A percentile compares a stretch with the other conserved stretches of the same genome.
These are phyloP conservation scores for Rutidosis leptorrhynchoides DNA, from an alignment of 129 eudicot species.

Conservation along the genomic window DNA sequence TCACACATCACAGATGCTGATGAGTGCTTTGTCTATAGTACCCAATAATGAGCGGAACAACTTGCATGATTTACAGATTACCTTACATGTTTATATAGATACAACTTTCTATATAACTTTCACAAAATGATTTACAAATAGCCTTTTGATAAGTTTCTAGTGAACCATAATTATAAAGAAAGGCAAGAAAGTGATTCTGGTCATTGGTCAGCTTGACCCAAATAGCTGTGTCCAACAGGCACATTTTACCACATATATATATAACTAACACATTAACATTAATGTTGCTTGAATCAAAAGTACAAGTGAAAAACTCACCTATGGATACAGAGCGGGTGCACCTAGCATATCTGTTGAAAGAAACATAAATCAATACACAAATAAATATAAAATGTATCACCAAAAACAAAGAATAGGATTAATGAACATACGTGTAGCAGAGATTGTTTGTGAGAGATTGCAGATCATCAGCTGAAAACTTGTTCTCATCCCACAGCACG, in stretches of 20 bases:
- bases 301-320: conserved; percentile 42
- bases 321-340: conserved; percentile 95
- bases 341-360: conserved; percentile 63
- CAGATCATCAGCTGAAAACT: conserved; percentile 71
- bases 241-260: background rate
- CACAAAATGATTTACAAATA: background rate
- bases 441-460: conserved; percentile 79
- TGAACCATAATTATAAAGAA: no score
- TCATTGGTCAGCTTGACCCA: no score
- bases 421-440: conserved; percentile 73
- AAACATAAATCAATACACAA: background rate
- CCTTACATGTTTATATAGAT: background rate
- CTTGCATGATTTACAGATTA: background rate
- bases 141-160: no score
- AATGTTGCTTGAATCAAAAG: background rate
- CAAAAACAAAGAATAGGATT: background rate
- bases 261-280: background rate
- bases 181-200: no score
- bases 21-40: background rate
- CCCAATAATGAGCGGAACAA: background rate
- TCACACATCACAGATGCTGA: background rate
- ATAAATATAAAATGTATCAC: background rate
- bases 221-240: background rate
- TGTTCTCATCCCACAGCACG: conserved; percentile 95
- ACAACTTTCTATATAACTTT: background rate